Evolutionary conservation across 345 rosid species (phyloP).

Genomic region (Melaleuca alternifolia): DNA sequence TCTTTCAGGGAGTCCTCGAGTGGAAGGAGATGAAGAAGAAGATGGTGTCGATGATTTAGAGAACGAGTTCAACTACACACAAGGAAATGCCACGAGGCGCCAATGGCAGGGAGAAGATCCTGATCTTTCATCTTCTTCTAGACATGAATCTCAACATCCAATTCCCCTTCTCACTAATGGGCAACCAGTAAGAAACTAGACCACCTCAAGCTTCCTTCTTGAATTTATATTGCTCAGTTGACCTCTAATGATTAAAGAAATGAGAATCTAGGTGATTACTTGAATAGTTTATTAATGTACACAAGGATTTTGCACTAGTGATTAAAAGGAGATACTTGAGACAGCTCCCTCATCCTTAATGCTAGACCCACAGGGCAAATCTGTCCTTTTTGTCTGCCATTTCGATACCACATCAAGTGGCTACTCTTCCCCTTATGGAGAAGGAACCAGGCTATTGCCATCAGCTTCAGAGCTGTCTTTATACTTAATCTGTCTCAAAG

Average conservation of each 20-base stretch:
- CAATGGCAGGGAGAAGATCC: conserved; percentile 81
- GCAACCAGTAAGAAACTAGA: conserved; percentile 40
- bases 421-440: not conserved
- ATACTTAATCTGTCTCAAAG: not conserved
- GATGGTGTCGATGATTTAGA: conserved; percentile 93
- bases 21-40: conserved; percentile 97
- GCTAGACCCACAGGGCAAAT: not conserved
- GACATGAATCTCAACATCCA: conserved; percentile 86
- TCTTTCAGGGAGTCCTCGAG: conserved; percentile 77
- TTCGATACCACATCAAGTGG: not conserved
- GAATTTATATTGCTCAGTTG: not conserved
- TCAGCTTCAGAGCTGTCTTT: not conserved
- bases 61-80: conserved; percentile 80
- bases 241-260: not conserved
- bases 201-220: not conserved
- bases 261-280: not conserved
- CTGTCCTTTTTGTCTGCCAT: not conserved
- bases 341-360: not conserved
- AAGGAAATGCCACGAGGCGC: conserved; percentile 50
- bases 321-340: not conserved
- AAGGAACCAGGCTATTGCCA: not conserved
- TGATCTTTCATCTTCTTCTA: conserved; percentile 76
- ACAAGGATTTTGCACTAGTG: not conserved
- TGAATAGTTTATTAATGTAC: not conserved
- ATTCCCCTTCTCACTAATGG: conserved; percentile 92